A percentile compares a stretch with the other conserved stretches of the same genome.
Evolutionary conservation across 2,329 filamentous ascomycete genomes (phyloP).

Genomic region (Rachicladosporium sp.): DNA sequence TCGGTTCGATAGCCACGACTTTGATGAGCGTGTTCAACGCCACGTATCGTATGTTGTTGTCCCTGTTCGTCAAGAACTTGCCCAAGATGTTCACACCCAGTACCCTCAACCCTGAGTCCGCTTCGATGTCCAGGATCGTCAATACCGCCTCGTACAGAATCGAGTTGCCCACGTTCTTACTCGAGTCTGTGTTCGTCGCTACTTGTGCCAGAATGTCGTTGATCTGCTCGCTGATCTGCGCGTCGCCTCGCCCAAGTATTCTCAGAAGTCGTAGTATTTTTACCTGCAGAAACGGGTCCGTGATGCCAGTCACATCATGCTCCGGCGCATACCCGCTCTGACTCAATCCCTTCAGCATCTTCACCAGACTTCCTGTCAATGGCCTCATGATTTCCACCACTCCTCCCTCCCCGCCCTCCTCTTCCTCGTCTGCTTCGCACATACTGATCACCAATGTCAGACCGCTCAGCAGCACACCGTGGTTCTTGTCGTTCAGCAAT

Average conservation of each 20-base stretch:
- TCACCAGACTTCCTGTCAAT: conserved; percentile 72
- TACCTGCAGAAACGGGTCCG: conserved; percentile 93
- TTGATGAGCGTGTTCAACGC: conserved; percentile 95
- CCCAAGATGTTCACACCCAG: conserved; percentile 96
- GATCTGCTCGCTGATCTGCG: conserved; percentile 85
- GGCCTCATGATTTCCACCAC: conserved; percentile 85
- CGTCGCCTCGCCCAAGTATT: conserved; percentile 75
- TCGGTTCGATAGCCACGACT: conserved; percentile 94
- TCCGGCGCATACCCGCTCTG: conserved; percentile 95
- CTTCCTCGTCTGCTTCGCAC: conserved; percentile 86
- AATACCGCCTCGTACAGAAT: conserved; percentile 95
- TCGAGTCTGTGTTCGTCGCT: conserved; percentile 93
- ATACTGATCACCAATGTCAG: conserved; percentile 82
- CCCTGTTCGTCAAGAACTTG: conserved; percentile 95
- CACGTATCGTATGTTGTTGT: conserved; percentile 98
- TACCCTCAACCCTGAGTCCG: conserved; percentile 85
- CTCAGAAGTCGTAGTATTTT: conserved; percentile 82
- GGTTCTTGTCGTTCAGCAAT: conserved; percentile 82
- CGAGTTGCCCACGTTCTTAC: conserved; percentile 96
- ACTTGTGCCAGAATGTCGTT: conserved; percentile 91
- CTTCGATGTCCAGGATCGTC: conserved; percentile 95
- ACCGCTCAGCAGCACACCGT: conserved; percentile 86
- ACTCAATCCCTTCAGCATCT: conserved; percentile 81
- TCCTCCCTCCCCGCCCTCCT: conserved; percentile 77
- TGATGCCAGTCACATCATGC: conserved; percentile 95